A percentile compares a stretch with the other conserved stretches of the same genome.
Evolutionary conservation across 2,329 filamentous ascomycete species (phyloP).

Genomic region (Sordariomycetes sp.): DNA sequence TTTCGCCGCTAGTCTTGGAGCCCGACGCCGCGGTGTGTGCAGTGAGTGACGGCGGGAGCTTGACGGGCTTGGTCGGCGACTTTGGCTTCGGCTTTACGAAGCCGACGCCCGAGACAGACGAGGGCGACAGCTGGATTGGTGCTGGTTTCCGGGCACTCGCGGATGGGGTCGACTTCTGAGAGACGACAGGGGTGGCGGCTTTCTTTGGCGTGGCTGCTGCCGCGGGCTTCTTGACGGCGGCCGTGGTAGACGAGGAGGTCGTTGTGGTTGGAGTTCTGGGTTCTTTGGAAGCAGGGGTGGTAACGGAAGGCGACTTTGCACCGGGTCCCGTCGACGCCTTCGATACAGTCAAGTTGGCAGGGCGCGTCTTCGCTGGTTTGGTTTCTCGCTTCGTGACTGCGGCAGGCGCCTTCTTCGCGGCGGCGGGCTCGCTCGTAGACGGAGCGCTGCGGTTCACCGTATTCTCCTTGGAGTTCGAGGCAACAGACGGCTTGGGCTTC

Average conservation of each 20-base stretch:
- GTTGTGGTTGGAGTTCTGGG: not conserved
- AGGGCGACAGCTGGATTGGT: slow-evolving; percentile 23
- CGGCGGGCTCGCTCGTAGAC: not conserved
- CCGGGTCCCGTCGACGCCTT: slow-evolving; percentile 15
- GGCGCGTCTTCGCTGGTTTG: slow-evolving; percentile 18
- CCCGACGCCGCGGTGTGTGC: slow-evolving; percentile 58
- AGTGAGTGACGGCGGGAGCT: slow-evolving; percentile 52
- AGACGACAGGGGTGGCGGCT: slow-evolving; percentile 11
- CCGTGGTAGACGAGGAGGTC: not conserved
- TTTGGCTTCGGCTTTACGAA: slow-evolving; percentile 48
- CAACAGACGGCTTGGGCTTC: slow-evolving; percentile 11
- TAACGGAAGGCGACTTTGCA: slow-evolving; percentile 21
- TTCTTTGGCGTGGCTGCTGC: slow-evolving; percentile 14
- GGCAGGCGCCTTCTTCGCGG: slow-evolving; percentile 8
- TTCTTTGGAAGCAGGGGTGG: slow-evolving; percentile 12
- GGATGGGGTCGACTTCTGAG: slow-evolving; percentile 17
- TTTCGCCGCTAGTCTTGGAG: slow-evolving; percentile 34
- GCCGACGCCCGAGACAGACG: slow-evolving; percentile 17
- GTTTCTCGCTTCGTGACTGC: slow-evolving; percentile 14
- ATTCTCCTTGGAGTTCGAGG: not conserved
- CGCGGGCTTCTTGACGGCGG: slow-evolving; percentile 20
- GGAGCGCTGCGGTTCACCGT: not conserved
- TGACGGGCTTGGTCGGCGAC: slow-evolving; percentile 56
- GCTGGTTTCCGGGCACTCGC: slow-evolving; percentile 27
- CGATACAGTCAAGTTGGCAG: slow-evolving; percentile 21